A percentile compares a stretch with the other conserved stretches of the same genome.
Conservation (phyloP, 2,329 filamentous ascomycete species). For the Cercospora sp. region DNA sequence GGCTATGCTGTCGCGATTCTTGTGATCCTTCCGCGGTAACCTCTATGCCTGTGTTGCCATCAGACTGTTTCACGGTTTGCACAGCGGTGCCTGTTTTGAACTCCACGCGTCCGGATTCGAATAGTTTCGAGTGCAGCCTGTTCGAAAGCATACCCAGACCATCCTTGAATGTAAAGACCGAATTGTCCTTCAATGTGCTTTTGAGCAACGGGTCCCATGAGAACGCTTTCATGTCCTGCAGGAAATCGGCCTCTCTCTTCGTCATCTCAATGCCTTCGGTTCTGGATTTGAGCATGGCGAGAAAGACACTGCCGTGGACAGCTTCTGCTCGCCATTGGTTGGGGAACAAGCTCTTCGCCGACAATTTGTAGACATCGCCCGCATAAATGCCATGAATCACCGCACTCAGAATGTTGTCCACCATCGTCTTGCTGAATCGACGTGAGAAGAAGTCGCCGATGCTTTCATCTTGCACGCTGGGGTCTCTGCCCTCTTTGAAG, state of each 20-base stretch:
- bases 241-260: conserved; percentile 37
- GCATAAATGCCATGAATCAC: conserved; percentile 87
- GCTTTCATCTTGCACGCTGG: conserved; percentile 63
- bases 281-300: conserved; percentile 34
- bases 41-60: conserved; percentile 33
- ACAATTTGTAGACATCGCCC: conserved; percentile 80
- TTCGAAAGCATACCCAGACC: conserved; percentile 45
- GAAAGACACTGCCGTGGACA: conserved; percentile 43
- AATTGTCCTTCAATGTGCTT: conserved; percentile 37
- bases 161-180: conserved; percentile 48
- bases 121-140: conserved; percentile 40
- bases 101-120: conserved; percentile 42
- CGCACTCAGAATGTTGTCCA: conserved; percentile 74
- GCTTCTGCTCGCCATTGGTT: conserved; percentile 52
- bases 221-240: conserved; percentile 38
- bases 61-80: conserved; percentile 44
- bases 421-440: conserved; percentile 56
- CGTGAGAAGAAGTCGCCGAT: conserved; percentile 66
- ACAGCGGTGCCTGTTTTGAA: conserved; percentile 48
- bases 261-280: conserved; percentile 40
- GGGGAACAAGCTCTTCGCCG: conserved; percentile 65
- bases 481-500: conserved; percentile 32
- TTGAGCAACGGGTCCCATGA: conserved; percentile 39
- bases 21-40: conserved; percentile 35
- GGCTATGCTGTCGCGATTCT: conserved; percentile 43